phyloP scores from a whole-genome alignment of 164 flowering plant genomes.

The Nymphaea colorata region DNA sequence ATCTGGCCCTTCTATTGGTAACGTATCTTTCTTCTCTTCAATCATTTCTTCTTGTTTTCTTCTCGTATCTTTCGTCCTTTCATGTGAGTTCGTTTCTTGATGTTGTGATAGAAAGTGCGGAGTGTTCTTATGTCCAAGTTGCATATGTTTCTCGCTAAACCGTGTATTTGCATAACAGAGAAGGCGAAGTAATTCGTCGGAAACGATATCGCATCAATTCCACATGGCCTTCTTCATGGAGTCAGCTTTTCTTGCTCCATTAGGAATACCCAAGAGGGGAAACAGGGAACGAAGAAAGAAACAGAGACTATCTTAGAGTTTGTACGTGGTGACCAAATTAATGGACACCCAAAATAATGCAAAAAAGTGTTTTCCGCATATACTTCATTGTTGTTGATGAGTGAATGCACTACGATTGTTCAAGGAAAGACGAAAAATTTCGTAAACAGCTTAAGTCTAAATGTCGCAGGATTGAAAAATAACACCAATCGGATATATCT shows the following conservation, averaged over 20 bases:
- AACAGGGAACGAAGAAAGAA: not conserved
- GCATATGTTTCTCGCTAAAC: not conserved
- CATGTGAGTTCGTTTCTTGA: not conserved
- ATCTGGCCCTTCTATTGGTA: slow-evolving; percentile 99
- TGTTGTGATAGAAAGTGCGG: not conserved
- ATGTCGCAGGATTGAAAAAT: no score
- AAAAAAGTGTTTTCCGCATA: no score
- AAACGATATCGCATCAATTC: not conserved
- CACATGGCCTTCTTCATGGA: not conserved
- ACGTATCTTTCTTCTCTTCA: not conserved
- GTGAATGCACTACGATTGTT: no score
- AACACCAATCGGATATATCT: no score
- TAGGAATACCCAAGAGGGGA: not conserved
- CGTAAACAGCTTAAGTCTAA: no score
- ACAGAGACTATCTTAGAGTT: not conserved
- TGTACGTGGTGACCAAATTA: no score
- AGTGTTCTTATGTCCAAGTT: not conserved
- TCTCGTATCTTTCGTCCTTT: not conserved
- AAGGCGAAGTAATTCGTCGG: no score
- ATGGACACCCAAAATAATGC: no score
- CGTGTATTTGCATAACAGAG: not conserved
- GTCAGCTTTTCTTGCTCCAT: not conserved
- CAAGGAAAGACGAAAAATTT: no score
- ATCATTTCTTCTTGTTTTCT: not conserved
- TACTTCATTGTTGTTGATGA: no score